phyloP scores from a whole-genome alignment of 768 basidiomycete species.

The Kwoniella heveanensis region DNA sequence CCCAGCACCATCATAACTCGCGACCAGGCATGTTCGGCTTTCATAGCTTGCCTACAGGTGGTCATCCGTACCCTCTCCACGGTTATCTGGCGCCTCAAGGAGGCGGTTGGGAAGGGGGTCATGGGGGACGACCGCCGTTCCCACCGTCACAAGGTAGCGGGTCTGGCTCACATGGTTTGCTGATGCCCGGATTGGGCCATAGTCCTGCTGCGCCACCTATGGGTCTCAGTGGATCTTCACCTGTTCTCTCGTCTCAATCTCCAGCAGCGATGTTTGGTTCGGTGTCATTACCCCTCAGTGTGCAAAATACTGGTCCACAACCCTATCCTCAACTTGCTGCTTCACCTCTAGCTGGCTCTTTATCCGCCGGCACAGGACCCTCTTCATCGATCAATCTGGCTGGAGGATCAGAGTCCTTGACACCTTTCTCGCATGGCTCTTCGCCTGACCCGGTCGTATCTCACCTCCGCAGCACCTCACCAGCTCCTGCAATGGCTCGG shows the following conservation, averaged over 20 bases:
- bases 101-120: slow-evolving; percentile 23
- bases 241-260: slow-evolving; percentile 20
- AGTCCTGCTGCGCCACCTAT: slow-evolving; percentile 20
- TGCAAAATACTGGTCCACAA: slow-evolving; percentile 31
- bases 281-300: slow-evolving; percentile 29
- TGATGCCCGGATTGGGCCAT: slow-evolving; percentile 21
- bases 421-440: slow-evolving; percentile 11
- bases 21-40: slow-evolving; percentile 21
- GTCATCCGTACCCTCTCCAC: slow-evolving; percentile 25
- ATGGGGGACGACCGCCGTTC: slow-evolving; percentile 13
- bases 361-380: slow-evolving; percentile 21
- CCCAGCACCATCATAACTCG: slow-evolving; percentile 14
- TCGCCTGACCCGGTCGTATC: slow-evolving; percentile 18
- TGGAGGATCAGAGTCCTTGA: background rate
- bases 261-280: slow-evolving; percentile 18
- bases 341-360: slow-evolving; percentile 45
- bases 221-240: slow-evolving; percentile 22
- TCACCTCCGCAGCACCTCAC: slow-evolving; percentile 7
- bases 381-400: background rate
- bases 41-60: slow-evolving; percentile 30
- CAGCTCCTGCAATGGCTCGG: background rate
- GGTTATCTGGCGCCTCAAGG: slow-evolving; percentile 27
- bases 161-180: slow-evolving; percentile 20
- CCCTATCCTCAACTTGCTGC: slow-evolving; percentile 25
- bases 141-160: slow-evolving; percentile 13